A percentile compares a stretch with the other conserved stretches of the same genome.
phyloP scores from a whole-genome alignment of 768 basidiomycete genomes.

The Boletus eberwhitei region DNA sequence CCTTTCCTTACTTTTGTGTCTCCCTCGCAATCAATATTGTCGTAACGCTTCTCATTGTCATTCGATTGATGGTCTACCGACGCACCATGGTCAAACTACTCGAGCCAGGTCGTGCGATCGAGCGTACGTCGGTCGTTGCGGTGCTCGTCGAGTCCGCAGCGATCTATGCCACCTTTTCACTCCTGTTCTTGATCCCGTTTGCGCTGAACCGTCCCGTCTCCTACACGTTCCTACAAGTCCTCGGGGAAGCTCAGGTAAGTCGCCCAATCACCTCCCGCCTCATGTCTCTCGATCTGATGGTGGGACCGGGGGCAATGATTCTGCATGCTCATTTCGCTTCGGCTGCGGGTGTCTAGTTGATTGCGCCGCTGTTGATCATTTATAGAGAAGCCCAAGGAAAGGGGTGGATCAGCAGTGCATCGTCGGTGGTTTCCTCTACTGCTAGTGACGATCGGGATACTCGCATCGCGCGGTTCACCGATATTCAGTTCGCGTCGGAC shows the following conservation, averaged over 20 bases:
- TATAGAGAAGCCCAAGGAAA: slow-evolving; percentile 37
- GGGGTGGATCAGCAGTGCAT: slow-evolving; percentile 30
- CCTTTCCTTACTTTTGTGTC: slow-evolving; percentile 25
- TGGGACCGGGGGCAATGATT: neutral
- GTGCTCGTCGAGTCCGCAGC: slow-evolving; percentile 29
- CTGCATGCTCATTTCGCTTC: slow-evolving; percentile 1
- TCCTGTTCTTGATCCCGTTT: slow-evolving; percentile 29
- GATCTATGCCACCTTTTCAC: slow-evolving; percentile 26
- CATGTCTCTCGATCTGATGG: neutral
- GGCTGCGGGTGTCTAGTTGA: slow-evolving; percentile 23
- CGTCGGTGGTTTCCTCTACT: slow-evolving; percentile 3
- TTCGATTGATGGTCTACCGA: slow-evolving; percentile 28
- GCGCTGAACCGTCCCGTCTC: slow-evolving; percentile 20
- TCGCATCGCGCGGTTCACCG: slow-evolving; percentile 19
- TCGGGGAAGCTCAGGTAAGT: slow-evolving; percentile 35
- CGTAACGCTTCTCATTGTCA: slow-evolving; percentile 24
- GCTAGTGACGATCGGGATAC: slow-evolving; percentile 1
- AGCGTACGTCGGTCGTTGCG: slow-evolving; percentile 26
- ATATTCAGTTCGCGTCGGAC: slow-evolving; percentile 23
- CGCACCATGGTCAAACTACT: slow-evolving; percentile 12
- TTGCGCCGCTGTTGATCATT: slow-evolving; percentile 39
- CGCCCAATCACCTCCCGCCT: neutral
- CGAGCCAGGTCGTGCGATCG: slow-evolving; percentile 22
- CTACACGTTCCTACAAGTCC: slow-evolving; percentile 33
- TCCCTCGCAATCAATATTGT: slow-evolving; percentile 27